Percentiles rank a stretch among this genome's conserved stretches.
Conservation (phyloP, 129 eudicot species). For the Pittosporum tobira region DNA sequence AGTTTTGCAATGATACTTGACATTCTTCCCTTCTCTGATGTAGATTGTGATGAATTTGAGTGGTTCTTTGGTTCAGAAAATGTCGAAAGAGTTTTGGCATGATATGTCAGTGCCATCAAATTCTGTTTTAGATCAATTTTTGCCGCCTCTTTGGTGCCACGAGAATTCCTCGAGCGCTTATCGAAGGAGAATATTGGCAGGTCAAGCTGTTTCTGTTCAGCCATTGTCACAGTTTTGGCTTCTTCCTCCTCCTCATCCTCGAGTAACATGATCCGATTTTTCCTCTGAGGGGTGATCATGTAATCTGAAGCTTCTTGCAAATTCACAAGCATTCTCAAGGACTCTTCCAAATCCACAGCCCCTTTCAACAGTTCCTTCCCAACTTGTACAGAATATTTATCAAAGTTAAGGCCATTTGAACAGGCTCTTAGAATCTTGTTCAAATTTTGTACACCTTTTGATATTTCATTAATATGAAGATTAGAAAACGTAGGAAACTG, state of each 20-base stretch:
- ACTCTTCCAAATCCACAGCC: constrained; percentile 79
- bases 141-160: constrained; percentile 8
- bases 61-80: constrained; percentile 8
- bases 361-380: constrained; percentile 79
- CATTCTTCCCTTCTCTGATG: constrained; percentile 53
- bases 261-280: constrained; percentile 53
- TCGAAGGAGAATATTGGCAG: constrained; percentile 81
- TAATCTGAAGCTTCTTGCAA: constrained; percentile 68
- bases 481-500: constrained; percentile 46
- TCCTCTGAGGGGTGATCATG: constrained; percentile 35
- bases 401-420: constrained; percentile 38
- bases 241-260: constrained; percentile 58
- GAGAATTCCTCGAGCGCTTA: constrained; percentile 31
- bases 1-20: constrained; percentile 80
- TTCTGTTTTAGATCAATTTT: constrained; percentile 18
- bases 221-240: constrained; percentile 17
- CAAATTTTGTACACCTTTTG: constrained; percentile 76
- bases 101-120: constrained; percentile 20
- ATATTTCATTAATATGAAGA: constrained; percentile 59
- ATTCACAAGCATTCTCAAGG: constrained; percentile 74
- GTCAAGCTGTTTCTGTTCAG: constrained; percentile 35
- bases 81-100: constrained; percentile 21
- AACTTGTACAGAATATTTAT: constrained; percentile 50
- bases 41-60: constrained; percentile 18
- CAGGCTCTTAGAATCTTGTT: constrained; percentile 57